Evolutionary conservation across 2,329 filamentous ascomycete species (phyloP), one percentile per base, ranked within the genome.

Genomic region (Bipolaris gigantea): DNA sequence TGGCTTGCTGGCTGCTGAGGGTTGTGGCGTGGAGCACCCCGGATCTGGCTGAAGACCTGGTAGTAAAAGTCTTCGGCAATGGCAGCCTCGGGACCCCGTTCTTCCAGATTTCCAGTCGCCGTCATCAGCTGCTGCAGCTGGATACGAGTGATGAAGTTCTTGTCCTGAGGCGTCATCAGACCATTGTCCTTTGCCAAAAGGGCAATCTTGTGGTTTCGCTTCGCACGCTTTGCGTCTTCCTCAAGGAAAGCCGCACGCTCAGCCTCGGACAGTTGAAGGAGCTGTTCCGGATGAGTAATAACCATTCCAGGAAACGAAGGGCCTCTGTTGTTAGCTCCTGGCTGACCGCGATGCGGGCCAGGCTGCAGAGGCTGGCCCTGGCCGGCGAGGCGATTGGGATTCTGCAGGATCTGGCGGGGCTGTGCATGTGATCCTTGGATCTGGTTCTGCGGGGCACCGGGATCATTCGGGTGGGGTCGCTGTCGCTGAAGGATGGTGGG

Each of bases 111-210:
- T 9, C 93, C 93, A 21, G 92, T 96, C 8, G 94, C 92, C 10
- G 93, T 87, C 49, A 99, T 90, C 33, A 99, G 83, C 73, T 99
- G 94, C 77, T 99, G 94, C 48, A 99, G 82, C 73, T 99, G 94
- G 61, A 99, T 99, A 16, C 94, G 87, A 5, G 94, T 97, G 63
- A 99, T 96, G 76, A 97, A 99, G 73, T 97, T 99, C 81, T 99
- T 99, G 77, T 99, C 94, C 71, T 97, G 93, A 0, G 94, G 94
- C 4, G 94, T 99, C 94, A 99, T 99, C 57, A 99, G 78, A 21
- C 94, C 94, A 69, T 99, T 99, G 67, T 96, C 92, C 76, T 91
- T 92, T 21, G 91, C 96, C 48, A 97, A 79, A 38, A 95, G 81
- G 77, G 92, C 93, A 58, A 99, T 97, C 80, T 99, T 99, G 79